Percentiles rank a stretch among this genome's conserved stretches.
These are phyloP conservation scores for Odontarrhena argentea DNA, from an alignment of 345 rosid genomes.

Conservation along the genomic window DNA sequence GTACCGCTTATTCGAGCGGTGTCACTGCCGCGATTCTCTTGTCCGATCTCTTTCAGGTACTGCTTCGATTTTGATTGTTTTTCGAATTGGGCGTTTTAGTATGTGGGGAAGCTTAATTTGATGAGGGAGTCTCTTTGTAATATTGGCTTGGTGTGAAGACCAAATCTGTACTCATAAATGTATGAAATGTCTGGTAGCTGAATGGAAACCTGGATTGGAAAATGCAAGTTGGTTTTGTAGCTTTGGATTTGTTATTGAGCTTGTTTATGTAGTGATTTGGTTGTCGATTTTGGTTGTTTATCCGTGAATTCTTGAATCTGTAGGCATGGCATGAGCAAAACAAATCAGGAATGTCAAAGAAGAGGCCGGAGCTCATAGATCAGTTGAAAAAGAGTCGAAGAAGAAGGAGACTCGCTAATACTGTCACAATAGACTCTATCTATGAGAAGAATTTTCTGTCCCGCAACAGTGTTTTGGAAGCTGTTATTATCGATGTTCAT, in stretches of 20 bases:
- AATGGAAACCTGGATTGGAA: background rate
- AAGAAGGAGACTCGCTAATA: slow-evolving; percentile 70
- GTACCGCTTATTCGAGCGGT: slow-evolving; percentile 84
- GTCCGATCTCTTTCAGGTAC: slow-evolving; percentile 84
- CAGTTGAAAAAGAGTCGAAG: slow-evolving; percentile 65
- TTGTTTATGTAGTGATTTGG: background rate
- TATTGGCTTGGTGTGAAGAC: background rate
- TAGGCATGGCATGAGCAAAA: slow-evolving; percentile 83
- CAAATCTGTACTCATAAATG: background rate
- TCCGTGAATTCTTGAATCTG: background rate
- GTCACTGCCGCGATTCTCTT: slow-evolving; percentile 86
- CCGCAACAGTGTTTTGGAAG: slow-evolving; percentile 72
- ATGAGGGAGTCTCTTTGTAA: slow-evolving; percentile 18
- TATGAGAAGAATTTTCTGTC: slow-evolving; percentile 85
- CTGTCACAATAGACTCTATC: slow-evolving; percentile 75
- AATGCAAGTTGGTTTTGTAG: slow-evolving; percentile 2
- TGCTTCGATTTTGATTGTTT: slow-evolving; percentile 5
- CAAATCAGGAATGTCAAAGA: slow-evolving; percentile 57
- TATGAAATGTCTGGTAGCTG: background rate
- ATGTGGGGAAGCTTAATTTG: slow-evolving; percentile 9
- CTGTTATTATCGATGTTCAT: slow-evolving; percentile 63
- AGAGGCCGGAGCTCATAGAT: slow-evolving; percentile 63
- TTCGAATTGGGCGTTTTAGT: background rate
- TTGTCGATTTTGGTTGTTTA: background rate
- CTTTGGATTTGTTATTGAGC: slow-evolving; percentile 1